A percentile compares a stretch with the other conserved stretches of the same genome.
phyloP scores from a whole-genome alignment of 495 filamentous ascomycete genomes.

The Neurospora sp. region DNA sequence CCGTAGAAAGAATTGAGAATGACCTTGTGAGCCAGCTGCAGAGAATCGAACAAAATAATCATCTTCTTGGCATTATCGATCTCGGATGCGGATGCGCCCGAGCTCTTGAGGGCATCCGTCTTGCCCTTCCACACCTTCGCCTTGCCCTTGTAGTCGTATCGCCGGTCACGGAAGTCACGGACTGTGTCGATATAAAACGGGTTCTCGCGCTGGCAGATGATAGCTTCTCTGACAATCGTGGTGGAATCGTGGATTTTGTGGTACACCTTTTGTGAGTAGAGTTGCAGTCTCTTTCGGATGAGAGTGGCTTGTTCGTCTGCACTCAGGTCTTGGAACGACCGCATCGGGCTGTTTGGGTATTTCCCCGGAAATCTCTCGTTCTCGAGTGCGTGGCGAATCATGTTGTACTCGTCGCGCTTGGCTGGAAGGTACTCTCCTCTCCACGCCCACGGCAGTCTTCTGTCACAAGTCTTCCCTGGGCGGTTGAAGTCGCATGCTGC shows the following conservation, averaged over 20 bases:
- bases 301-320: slow-evolving; percentile 73
- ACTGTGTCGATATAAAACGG: slow-evolving; percentile 98
- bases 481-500: slow-evolving; percentile 98
- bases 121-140: slow-evolving; percentile 99
- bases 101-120: slow-evolving; percentile 70
- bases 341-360: slow-evolving; percentile 53
- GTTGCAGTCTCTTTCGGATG: slow-evolving; percentile 77
- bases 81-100: slow-evolving; percentile 65
- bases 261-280: slow-evolving; percentile 98
- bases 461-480: slow-evolving; percentile 93
- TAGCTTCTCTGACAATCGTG: slow-evolving; percentile 88
- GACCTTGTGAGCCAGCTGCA: slow-evolving; percentile 96
- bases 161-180: slow-evolving; percentile 84
- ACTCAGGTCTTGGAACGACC: slow-evolving; percentile 72
- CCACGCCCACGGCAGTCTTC: slow-evolving; percentile 94
- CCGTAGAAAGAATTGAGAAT: slow-evolving; percentile 99
- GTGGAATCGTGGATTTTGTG: slow-evolving; percentile 97
- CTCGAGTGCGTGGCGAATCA: slow-evolving; percentile 88
- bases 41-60: slow-evolving; percentile 90
- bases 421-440: slow-evolving; percentile 95
- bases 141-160: slow-evolving; percentile 96
- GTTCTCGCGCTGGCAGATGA: slow-evolving; percentile 97
- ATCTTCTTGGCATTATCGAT: slow-evolving; percentile 97
- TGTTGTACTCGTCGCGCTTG: slow-evolving; percentile 96
- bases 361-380: slow-evolving; percentile 84